These are phyloP conservation scores for Amanita rubescens DNA, from an alignment of 768 basidiomycete species.

Conservation along the genomic window DNA sequence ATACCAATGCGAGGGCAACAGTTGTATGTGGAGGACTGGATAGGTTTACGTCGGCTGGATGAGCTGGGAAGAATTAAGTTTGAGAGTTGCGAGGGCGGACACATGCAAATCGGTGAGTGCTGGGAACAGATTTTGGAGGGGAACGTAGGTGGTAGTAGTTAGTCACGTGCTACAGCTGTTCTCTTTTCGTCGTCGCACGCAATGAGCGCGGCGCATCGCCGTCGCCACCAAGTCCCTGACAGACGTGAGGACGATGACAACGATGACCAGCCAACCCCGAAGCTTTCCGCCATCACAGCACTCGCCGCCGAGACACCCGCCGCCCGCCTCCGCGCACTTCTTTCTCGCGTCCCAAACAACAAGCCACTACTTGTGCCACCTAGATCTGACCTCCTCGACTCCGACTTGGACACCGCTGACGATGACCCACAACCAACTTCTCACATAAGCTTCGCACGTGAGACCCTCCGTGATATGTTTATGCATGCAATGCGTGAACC, in stretches of 20 bases:
- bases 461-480: slow-evolving; percentile 59
- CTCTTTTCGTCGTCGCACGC: slow-evolving; percentile 2
- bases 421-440: neutral
- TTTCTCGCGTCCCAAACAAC: slow-evolving; percentile 41
- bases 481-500: slow-evolving; percentile 58
- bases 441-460: slow-evolving; percentile 37
- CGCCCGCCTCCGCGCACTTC: slow-evolving; percentile 54
- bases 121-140: slow-evolving; percentile 47
- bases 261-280: slow-evolving; percentile 33
- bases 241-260: slow-evolving; percentile 25
- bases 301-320: slow-evolving; percentile 41
- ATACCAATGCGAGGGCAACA: slow-evolving; percentile 69
- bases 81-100: slow-evolving; percentile 59
- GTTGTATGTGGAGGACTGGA: slow-evolving; percentile 75
- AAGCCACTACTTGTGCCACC: slow-evolving; percentile 18
- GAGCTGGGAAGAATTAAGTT: slow-evolving; percentile 53
- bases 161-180: slow-evolving; percentile 6
- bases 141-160: slow-evolving; percentile 24
- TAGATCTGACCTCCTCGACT: slow-evolving; percentile 44
- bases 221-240: neutral
- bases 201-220: slow-evolving; percentile 21
- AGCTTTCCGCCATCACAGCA: slow-evolving; percentile 19
- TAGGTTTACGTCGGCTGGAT: slow-evolving; percentile 68
- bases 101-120: slow-evolving; percentile 66
- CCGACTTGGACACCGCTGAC: slow-evolving; percentile 11